Conservation (phyloP, 495 filamentous ascomycete genomes). For the Neurospora sp. region DNA sequence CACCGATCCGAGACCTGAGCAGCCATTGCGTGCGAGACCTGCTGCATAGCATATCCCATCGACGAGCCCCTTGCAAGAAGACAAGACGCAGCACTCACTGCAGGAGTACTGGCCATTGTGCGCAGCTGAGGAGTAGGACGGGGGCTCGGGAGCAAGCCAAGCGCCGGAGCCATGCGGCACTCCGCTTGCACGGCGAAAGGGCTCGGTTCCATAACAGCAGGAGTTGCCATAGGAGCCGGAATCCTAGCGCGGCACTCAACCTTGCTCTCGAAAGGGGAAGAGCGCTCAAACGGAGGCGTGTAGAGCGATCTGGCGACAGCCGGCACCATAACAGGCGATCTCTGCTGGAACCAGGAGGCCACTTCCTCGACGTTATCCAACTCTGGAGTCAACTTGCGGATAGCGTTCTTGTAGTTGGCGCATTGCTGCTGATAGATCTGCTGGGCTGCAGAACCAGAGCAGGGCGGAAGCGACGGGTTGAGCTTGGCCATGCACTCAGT, state of each 20-base stretch:
- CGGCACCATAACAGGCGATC: slow-evolving; percentile 22
- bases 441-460: slow-evolving; percentile 39
- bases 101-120: slow-evolving; percentile 69
- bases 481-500: slow-evolving; percentile 81
- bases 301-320: slow-evolving; percentile 18
- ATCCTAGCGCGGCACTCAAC: not conserved
- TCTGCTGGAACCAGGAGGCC: slow-evolving; percentile 20
- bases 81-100: slow-evolving; percentile 62
- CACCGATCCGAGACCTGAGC: slow-evolving; percentile 47
- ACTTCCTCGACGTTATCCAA: slow-evolving; percentile 52
- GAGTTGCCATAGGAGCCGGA: slow-evolving; percentile 32
- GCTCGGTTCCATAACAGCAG: slow-evolving; percentile 52
- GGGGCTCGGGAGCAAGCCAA: slow-evolving; percentile 67
- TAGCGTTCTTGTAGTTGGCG: slow-evolving; percentile 63
- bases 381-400: slow-evolving; percentile 70
- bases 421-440: slow-evolving; percentile 34
- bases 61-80: slow-evolving; percentile 46
- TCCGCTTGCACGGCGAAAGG: slow-evolving; percentile 44
- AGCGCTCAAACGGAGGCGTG: slow-evolving; percentile 17
- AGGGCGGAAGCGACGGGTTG: slow-evolving; percentile 57
- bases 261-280: slow-evolving; percentile 16
- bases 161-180: slow-evolving; percentile 37
- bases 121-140: slow-evolving; percentile 69
- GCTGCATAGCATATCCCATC: slow-evolving; percentile 72
- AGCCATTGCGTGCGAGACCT: slow-evolving; percentile 54